Evolutionary conservation across 495 filamentous ascomycete species (phyloP), one percentile per base, ranked within the genome.

Genomic region (Trichoderma orchidacearum): DNA sequence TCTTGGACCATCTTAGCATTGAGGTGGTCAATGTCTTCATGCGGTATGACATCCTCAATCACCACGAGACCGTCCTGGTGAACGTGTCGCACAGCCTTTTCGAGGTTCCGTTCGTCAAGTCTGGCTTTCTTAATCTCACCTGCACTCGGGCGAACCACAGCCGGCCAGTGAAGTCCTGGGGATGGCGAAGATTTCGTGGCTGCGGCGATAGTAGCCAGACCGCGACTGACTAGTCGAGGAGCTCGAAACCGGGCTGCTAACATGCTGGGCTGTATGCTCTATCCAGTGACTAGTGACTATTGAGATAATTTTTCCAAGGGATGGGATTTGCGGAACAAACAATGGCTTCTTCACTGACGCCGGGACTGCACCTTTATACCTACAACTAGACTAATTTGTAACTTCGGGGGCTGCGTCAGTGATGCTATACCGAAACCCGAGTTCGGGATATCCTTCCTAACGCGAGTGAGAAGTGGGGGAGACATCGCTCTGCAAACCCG

Each of bases 31-130:
- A 28, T 29, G n/a, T 56, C 34, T 11, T 32, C 27, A n/a, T 29
- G 18, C 3, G 25, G 25, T 6, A 56, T 35, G 35, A 41, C 54
- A 25, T 56, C 41, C 25, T 56, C 54, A 23, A 56, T 27, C 23
- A 56, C 54, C 15, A 56, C 54, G 15, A 56, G 54, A 13, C 54
- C 54, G 48, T 56, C 54, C n/a, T 41, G 54, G 25, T 56, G 35
- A 17, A 56, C 48, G 51, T 48, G 41, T 27, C 41, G 41, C 41
- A 48, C 41, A 3, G 41, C 41, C 21, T 48, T 68, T 58, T 80
- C 76, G 12, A 80, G 60, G 56, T 78, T 79, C 32, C 68, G 60
- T 2, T 67, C 54, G 3, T 50, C 56, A 9, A 75, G 64, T 17
- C 56, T 54, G 13, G 54, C 54, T 8, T 36, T 41, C 23, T 52